A percentile compares a stretch with the other conserved stretches of the same genome.
These are phyloP conservation scores for Somion occarium DNA, from an alignment of 1,284 basidiomycete genomes.

Conservation along the genomic window DNA sequence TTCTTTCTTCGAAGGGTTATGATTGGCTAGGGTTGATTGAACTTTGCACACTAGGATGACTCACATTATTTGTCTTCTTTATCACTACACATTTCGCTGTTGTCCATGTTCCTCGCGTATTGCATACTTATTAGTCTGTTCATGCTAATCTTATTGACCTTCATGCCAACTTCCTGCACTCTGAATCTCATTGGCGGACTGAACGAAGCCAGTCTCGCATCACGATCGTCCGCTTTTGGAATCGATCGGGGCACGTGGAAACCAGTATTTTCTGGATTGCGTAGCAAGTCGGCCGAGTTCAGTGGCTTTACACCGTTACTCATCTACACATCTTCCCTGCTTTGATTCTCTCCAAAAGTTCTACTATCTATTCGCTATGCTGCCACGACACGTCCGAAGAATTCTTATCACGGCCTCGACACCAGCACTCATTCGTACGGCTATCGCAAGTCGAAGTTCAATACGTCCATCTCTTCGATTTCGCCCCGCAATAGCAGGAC, in stretches of 20 bases:
- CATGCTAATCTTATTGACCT: too few species aligned
- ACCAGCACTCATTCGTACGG: constrained; percentile 23
- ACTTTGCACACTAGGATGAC: background rate
- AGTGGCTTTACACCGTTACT: background rate
- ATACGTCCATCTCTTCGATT: constrained; percentile 13
- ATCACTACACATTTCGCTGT: background rate
- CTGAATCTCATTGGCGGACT: too few species aligned
- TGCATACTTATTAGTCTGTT: background rate
- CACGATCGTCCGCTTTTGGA: too few species aligned
- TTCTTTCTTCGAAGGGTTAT: constrained; percentile 71
- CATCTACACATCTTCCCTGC: background rate
- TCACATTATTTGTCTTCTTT: background rate
- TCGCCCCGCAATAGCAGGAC: constrained; percentile 14
- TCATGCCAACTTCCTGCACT: too few species aligned
- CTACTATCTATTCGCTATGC: constrained; percentile 16
- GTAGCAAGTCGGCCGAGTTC: background rate
- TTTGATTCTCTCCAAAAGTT: background rate
- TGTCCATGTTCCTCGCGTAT: background rate
- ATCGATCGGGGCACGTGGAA: background rate
- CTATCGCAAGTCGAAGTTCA: constrained; percentile 17
- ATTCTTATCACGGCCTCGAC: constrained; percentile 21
- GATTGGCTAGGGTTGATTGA: constrained; percentile 9
- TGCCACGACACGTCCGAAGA: constrained; percentile 27
- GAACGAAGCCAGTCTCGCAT: too few species aligned
- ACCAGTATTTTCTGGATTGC: background rate